A percentile compares a stretch with the other conserved stretches of the same genome.
Conservation (phyloP, 2,329 filamentous ascomycete species). For the Cladosporium sp. region DNA sequence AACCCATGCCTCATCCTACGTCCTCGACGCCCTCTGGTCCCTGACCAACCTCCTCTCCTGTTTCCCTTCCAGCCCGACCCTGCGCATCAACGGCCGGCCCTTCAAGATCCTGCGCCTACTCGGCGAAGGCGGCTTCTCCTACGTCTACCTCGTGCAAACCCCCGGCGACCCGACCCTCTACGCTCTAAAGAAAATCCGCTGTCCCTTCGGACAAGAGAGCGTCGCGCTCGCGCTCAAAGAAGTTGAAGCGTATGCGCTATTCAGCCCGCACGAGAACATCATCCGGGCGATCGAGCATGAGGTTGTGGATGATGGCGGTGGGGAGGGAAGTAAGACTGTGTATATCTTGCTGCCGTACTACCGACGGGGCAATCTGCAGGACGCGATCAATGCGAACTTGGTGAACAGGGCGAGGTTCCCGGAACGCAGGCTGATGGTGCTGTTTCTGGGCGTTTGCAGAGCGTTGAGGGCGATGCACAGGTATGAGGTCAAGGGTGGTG, state of each 20-base stretch:
- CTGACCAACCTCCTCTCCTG: slow-evolving; percentile 94
- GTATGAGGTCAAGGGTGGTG: slow-evolving; percentile 63
- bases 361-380: slow-evolving; percentile 89
- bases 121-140: slow-evolving; percentile 97
- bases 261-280: slow-evolving; percentile 78
- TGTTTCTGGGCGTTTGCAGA: slow-evolving; percentile 89
- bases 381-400: slow-evolving; percentile 97
- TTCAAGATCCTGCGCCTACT: slow-evolving; percentile 95
- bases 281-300: slow-evolving; percentile 82
- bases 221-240: slow-evolving; percentile 94
- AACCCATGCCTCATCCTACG: slow-evolving; percentile 53
- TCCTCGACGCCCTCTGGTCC: slow-evolving; percentile 87
- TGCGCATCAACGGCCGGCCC: slow-evolving; percentile 91
- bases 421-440: slow-evolving; percentile 79
- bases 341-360: slow-evolving; percentile 98
- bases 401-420: slow-evolving; percentile 93
- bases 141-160: slow-evolving; percentile 97
- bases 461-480: slow-evolving; percentile 89
- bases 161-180: slow-evolving; percentile 79
- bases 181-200: slow-evolving; percentile 97
- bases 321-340: slow-evolving; percentile 80
- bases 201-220: slow-evolving; percentile 95
- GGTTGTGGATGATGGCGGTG: slow-evolving; percentile 67
- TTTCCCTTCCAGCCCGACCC: slow-evolving; percentile 88
- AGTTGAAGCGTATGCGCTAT: slow-evolving; percentile 93